These are phyloP conservation scores for Lathyrus oleraceus DNA, from an alignment of 306 rosid species.

Conservation along the genomic window DNA sequence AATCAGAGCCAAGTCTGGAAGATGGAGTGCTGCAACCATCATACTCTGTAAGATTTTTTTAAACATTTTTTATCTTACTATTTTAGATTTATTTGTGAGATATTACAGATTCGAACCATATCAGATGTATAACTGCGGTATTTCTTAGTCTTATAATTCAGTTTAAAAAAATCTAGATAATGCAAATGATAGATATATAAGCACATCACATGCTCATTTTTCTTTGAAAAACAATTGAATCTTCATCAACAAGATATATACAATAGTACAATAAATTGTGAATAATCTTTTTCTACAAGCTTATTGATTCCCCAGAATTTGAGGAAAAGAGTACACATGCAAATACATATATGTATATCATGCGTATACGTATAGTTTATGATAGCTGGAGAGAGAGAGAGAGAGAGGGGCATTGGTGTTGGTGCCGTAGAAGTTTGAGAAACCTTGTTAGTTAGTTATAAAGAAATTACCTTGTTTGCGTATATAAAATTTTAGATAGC, in stretches of 20 bases:
- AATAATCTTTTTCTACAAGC: slow-evolving; percentile 1
- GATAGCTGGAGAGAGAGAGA: background rate
- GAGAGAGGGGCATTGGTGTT: background rate
- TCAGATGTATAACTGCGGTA: too few species aligned
- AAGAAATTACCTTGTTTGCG: background rate
- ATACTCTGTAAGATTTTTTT: slow-evolving; percentile 93
- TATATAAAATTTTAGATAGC: background rate
- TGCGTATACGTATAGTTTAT: slow-evolving; percentile 34
- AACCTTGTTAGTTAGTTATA: slow-evolving; percentile 2
- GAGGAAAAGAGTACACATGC: slow-evolving; percentile 2
- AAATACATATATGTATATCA: background rate
- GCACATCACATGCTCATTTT: background rate
- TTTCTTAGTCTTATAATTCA: too few species aligned
- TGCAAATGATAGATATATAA: background rate
- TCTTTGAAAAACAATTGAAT: slow-evolving; percentile 4
- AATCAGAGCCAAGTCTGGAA: slow-evolving; percentile 75
- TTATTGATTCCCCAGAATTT: background rate
- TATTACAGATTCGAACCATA: too few species aligned
- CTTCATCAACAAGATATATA: background rate
- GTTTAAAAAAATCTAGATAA: background rate
- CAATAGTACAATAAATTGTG: background rate
- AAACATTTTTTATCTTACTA: background rate
- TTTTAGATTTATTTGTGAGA: too few species aligned
- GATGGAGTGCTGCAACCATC: slow-evolving; percentile 89
- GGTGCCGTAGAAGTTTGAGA: slow-evolving; percentile 32